phyloP scores from a whole-genome alignment of 352 stramenopile genomes.

The Globisporangium camurandrum region DNA sequence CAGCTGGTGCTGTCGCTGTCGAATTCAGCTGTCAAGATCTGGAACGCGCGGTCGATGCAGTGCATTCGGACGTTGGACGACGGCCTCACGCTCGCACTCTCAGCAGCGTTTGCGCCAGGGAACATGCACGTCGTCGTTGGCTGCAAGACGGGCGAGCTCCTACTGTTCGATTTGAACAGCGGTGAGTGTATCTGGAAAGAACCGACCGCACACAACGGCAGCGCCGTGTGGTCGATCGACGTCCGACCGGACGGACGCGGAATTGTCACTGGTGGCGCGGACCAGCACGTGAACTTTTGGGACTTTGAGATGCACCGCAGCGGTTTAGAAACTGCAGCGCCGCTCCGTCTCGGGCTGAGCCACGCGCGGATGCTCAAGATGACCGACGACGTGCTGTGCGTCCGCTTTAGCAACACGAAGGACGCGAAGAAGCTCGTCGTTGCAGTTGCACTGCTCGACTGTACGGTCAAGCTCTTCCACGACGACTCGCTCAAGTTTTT shows the following conservation, averaged over 20 bases:
- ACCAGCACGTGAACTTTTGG: constrained; percentile 99
- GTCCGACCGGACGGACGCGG: constrained; percentile 88
- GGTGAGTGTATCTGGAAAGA: constrained; percentile 91
- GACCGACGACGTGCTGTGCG: constrained; percentile 97
- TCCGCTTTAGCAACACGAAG: constrained; percentile 94
- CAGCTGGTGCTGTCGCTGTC: constrained; percentile 87
- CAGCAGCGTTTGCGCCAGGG: constrained; percentile 91
- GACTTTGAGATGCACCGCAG: constrained; percentile 90
- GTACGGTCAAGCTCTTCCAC: constrained; percentile 99
- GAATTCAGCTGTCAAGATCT: constrained; percentile 87
- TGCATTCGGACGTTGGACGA: constrained; percentile 87
- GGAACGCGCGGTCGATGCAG: constrained; percentile 86
- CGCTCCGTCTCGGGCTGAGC: constrained; percentile 86
- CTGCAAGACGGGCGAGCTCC: constrained; percentile 93
- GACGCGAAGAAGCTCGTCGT: constrained; percentile 85
- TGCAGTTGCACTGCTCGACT: constrained; percentile 91
- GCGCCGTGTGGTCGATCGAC: constrained; percentile 96
- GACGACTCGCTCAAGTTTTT: constrained; percentile 99
- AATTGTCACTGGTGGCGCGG: constrained; percentile 93
- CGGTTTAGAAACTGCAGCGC: constrained; percentile 34
- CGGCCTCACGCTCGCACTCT: constrained; percentile 85
- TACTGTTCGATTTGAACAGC: constrained; percentile 93
- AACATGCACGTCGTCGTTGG: constrained; percentile 97
- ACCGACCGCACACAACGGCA: constrained; percentile 86
- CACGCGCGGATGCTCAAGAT: constrained; percentile 97